Evolutionary conservation across 768 basidiomycete genomes (phyloP).

Genomic region (Sporobolomyces roseus): DNA sequence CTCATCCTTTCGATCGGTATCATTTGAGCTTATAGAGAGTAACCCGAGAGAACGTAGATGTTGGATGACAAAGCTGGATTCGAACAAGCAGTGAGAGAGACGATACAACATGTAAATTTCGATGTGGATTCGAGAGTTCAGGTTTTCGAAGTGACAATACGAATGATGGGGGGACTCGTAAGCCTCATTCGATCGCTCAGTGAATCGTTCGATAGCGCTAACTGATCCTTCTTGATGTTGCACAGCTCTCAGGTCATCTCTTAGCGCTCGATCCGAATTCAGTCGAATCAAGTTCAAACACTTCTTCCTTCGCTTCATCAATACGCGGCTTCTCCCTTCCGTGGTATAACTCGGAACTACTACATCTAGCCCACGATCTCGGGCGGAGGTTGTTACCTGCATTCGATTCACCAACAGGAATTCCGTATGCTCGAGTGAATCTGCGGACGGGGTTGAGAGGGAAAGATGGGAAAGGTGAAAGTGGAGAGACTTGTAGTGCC

Average conservation of each 20-base stretch:
- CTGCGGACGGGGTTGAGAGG: slow-evolving; percentile 35
- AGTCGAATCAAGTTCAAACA: background rate
- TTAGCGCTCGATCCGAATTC: slow-evolving; percentile 47
- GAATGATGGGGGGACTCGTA: slow-evolving; percentile 79
- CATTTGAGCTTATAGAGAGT: background rate
- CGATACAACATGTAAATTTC: slow-evolving; percentile 79
- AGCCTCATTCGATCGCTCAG: background rate
- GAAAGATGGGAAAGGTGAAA: slow-evolving; percentile 26
- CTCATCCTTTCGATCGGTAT: background rate
- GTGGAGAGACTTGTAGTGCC: slow-evolving; percentile 31
- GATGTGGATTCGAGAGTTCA: slow-evolving; percentile 95
- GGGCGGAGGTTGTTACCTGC: slow-evolving; percentile 82
- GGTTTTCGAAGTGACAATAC: slow-evolving; percentile 94
- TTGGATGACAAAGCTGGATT: slow-evolving; percentile 73
- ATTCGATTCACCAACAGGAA: slow-evolving; percentile 81
- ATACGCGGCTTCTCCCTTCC: slow-evolving; percentile 47
- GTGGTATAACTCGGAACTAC: slow-evolving; percentile 73
- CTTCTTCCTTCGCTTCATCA: slow-evolving; percentile 2
- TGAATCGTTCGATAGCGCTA: too few relatives aligned
- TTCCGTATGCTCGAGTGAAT: slow-evolving; percentile 81
- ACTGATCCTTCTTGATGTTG: background rate
- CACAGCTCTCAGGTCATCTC: slow-evolving; percentile 67
- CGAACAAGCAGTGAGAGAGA: slow-evolving; percentile 73
- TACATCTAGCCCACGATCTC: slow-evolving; percentile 77
- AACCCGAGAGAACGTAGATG: slow-evolving; percentile 47